phyloP scores from a whole-genome alignment of 2,329 filamentous ascomycete species.

The Colletotrichum noveboracense region DNA sequence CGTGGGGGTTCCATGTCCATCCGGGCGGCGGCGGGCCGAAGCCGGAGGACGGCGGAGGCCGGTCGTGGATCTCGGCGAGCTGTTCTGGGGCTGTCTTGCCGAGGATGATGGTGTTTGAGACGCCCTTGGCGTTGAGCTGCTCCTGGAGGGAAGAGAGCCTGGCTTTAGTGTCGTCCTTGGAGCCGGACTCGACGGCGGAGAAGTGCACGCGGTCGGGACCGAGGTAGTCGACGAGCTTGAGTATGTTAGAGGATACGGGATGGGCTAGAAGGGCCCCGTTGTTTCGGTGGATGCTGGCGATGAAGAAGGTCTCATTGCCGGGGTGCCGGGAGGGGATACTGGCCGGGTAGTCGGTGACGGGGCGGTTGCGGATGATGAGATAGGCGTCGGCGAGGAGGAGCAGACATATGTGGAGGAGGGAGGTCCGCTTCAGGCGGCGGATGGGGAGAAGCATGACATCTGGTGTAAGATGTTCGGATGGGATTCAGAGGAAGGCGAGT shows the following conservation, averaged over 20 bases:
- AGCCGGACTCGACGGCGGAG: slow-evolving; percentile 71
- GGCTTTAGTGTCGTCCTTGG: slow-evolving; percentile 67
- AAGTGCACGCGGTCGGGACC: slow-evolving; percentile 57
- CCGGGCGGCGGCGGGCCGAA: slow-evolving; percentile 51
- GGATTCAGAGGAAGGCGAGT: neutral
- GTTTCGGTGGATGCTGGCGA: slow-evolving; percentile 73
- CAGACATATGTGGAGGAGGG: neutral
- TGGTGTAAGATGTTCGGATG: neutral
- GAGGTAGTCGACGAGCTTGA: slow-evolving; percentile 53
- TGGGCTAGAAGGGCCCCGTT: slow-evolving; percentile 60
- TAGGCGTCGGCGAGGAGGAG: neutral
- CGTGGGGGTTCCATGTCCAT: slow-evolving; percentile 63
- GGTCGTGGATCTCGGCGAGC: slow-evolving; percentile 55
- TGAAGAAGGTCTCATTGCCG: slow-evolving; percentile 56
- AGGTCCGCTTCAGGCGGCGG: neutral
- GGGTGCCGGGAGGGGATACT: neutral
- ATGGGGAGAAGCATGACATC: neutral
- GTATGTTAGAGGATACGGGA: slow-evolving; percentile 64
- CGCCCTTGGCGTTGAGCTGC: slow-evolving; percentile 51
- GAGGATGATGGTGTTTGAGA: slow-evolving; percentile 60
- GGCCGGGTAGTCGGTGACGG: neutral
- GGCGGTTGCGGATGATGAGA: neutral
- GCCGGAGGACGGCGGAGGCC: slow-evolving; percentile 27
- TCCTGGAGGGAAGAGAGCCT: slow-evolving; percentile 27
- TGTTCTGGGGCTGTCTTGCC: slow-evolving; percentile 61